Evolutionary conservation across 2,329 filamentous ascomycete genomes (phyloP), one percentile per base, ranked within the genome.

Genomic region (Colletotrichum gigasporum): DNA sequence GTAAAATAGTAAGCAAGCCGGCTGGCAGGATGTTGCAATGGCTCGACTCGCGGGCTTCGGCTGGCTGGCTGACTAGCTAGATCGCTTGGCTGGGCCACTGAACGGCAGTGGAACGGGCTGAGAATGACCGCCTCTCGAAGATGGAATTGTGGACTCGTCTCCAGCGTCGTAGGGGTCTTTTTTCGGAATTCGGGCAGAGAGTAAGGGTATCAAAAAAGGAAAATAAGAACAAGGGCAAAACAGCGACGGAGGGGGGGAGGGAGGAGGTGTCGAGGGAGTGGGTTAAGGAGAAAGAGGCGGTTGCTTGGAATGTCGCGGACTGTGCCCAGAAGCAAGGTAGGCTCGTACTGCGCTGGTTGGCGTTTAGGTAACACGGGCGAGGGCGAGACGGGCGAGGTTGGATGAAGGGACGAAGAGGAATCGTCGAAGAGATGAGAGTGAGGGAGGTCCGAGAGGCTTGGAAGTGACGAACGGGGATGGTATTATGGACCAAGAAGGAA

Each of bases 11-110:
- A 56, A 34, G 41, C 41, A 61, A 16, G n/a, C 45, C 39, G 45
- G 45, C 30, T 30, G 26, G 45, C 34, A 51, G 44, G 59, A n/a
- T 59, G 59, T 52, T 28, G 39, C 44, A 62, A 41, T 55, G 48
- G 56, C 42, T 65, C 42, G 56, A 44, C 56, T 62, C 62, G 62
- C 55, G 56, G 56, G 56, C 32, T 63, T 54, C 48, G 56, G 34
- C 16, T 34, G 34, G 56, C 45, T 54, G 56, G 55, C 48, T 44
- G 44, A 34, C 50, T 65, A 35, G 48, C 56, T 54, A 57, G 42
- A 39, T 28, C 55, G 37, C 53, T 56, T n/a, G 41, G 47, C 61
- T 60, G 61, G 62, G 41, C 30, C 62, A 62, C 56, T 65, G 35
- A 34, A 42, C 55, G 28, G 28, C 48, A 41, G 34, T 24, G 24